Evolutionary conservation across 257 asterid species (phyloP).

Genomic region (Fraxinus quadrangulata): DNA sequence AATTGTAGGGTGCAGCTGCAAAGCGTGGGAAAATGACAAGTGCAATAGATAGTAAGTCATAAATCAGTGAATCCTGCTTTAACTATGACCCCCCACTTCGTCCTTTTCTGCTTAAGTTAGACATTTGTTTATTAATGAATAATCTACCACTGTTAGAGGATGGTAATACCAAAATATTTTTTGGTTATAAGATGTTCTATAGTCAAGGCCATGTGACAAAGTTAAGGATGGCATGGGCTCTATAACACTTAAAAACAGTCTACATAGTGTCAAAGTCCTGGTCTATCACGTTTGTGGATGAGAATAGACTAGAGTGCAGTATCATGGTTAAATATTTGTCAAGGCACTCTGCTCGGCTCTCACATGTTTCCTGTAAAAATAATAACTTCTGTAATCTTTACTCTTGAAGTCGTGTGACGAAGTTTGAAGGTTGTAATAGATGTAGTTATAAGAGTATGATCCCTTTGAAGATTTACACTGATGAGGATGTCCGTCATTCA

Average conservation of each 20-base stretch:
- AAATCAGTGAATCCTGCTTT: slow-evolving; percentile 19
- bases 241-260: background rate
- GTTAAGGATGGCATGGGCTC: background rate
- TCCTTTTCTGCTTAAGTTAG: background rate
- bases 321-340: background rate
- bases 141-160: background rate
- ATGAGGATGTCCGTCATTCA: too few species aligned
- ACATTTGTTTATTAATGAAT: background rate
- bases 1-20: slow-evolving; percentile 38
- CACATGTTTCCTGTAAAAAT: background rate
- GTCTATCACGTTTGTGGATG: background rate
- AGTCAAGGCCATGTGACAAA: background rate
- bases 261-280: background rate
- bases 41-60: slow-evolving; percentile 48
- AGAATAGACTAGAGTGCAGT: background rate
- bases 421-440: too few species aligned
- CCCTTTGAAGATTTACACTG: too few species aligned
- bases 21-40: slow-evolving; percentile 29
- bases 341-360: background rate
- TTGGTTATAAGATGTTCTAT: background rate
- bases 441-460: too few species aligned
- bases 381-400: too few species aligned
- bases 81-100: background rate
- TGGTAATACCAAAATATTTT: background rate
- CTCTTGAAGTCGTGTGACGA: too few species aligned